phyloP scores from a whole-genome alignment of 345 rosid genomes.

The Eucalyptus coolabah region DNA sequence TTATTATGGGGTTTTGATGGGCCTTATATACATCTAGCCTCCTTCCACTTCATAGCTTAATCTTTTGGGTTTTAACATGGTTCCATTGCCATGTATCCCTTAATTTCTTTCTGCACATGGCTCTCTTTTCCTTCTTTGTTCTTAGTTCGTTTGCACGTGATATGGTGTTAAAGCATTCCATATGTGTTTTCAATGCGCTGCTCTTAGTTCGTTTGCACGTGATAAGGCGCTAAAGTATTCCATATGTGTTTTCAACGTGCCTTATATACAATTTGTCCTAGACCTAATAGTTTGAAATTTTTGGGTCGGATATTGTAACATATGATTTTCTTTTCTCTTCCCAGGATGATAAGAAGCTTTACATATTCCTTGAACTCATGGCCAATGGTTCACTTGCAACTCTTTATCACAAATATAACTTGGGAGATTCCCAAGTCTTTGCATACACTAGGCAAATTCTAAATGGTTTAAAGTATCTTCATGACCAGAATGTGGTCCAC shows the following conservation, averaged over 20 bases:
- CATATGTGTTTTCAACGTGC: background rate
- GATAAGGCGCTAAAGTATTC: too few relatives aligned
- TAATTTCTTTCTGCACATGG: background rate
- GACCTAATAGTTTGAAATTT: background rate
- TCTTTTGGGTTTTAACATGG: background rate
- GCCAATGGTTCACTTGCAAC: conserved; percentile 57
- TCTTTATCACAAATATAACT: conserved; percentile 43
- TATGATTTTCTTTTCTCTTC: background rate
- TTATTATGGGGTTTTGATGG: background rate
- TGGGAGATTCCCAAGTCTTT: conserved; percentile 54
- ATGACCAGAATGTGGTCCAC: conserved; percentile 54
- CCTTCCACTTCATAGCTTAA: background rate
- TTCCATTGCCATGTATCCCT: background rate
- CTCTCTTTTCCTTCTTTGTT: background rate
- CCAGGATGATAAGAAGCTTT: conserved; percentile 56
- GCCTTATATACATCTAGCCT: background rate
- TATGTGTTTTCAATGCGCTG: too few relatives aligned
- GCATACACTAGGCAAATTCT: conserved; percentile 71
- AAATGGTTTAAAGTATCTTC: conserved; percentile 71
- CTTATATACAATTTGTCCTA: background rate
- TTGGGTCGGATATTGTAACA: background rate
- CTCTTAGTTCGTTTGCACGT: too few relatives aligned
- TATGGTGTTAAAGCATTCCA: background rate
- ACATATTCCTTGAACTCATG: conserved; percentile 4
- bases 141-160: background rate